Base-by-base conservation (phyloP, 495 filamentous ascomycete genomes). In the Delitschia confertaspora region DNA sequence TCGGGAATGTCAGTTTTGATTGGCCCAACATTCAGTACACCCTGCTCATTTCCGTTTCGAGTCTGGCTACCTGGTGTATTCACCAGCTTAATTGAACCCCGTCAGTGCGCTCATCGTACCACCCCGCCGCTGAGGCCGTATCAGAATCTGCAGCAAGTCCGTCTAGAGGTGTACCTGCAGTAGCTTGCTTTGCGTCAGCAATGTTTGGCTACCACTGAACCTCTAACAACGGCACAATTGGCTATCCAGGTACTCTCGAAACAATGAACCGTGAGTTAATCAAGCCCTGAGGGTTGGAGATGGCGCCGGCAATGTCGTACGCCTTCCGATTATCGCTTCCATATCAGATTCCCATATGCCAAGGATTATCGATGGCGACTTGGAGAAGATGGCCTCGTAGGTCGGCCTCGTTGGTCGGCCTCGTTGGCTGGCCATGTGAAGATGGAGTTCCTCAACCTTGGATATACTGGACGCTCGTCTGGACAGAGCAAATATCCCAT, bases 141-240 rank as follows among this genome's bases (percentile, higher is more conserved):
- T 36, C 30, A 18, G 42, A 6, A 13, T 36, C 45, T 38, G 45
- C 45, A 34, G 46, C 46, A 38, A 26, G 38, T 45, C 47, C 31
- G 38, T 42, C 44, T n/a, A n/a, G n/a, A n/a, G n/a, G n/a, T n/a
- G n/a, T n/a, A n/a, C n/a, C n/a, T n/a, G n/a, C n/a, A n/a, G n/a
- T n/a, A n/a, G n/a, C n/a, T n/a, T n/a, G n/a, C n/a, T n/a, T n/a
- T n/a, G n/a, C n/a, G n/a, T n/a, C n/a, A n/a, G 21, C 33, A 30
- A 42, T 41, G 40, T 51, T 19, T 9, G 39, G n/a, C 40, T 30
- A 34, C 39, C 35, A 33, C 33, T 44, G 26, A 26, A 51, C 27
- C 40, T 51, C 39, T 22, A 33, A 51, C 47, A 33, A 22, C 39
- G 27, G 47, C 17, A 26, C 40, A 51, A 44, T 45, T 44, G 35